Evolutionary conservation across 2,329 filamentous ascomycete genomes (phyloP).

Genomic region (Aspergillus flavus): DNA sequence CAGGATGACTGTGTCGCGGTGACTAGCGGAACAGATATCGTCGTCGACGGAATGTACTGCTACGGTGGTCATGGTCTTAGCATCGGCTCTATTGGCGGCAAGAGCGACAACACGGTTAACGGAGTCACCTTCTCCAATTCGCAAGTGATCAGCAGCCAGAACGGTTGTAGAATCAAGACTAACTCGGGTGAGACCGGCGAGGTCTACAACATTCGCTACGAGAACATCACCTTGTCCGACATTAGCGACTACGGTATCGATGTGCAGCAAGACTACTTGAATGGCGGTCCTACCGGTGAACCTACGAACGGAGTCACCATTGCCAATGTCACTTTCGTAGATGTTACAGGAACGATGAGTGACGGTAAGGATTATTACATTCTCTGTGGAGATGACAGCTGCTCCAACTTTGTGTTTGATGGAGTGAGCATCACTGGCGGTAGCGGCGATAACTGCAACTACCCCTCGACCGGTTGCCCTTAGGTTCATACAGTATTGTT

Average conservation of each 20-base stretch:
- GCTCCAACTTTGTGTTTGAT: slow-evolving; percentile 52
- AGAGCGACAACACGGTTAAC: slow-evolving; percentile 56
- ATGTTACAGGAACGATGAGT: slow-evolving; percentile 30
- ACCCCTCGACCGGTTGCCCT: background rate
- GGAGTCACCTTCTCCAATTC: slow-evolving; percentile 54
- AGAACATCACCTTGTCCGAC: slow-evolving; percentile 52
- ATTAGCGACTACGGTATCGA: slow-evolving; percentile 56
- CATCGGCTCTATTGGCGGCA: slow-evolving; percentile 47
- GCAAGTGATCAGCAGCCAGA: slow-evolving; percentile 49
- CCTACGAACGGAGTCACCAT: slow-evolving; percentile 43
- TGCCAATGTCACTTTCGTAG: slow-evolving; percentile 37
- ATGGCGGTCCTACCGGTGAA: slow-evolving; percentile 43
- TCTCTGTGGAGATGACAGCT: slow-evolving; percentile 55
- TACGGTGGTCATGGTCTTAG: slow-evolving; percentile 39
- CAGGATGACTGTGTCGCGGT: slow-evolving; percentile 45
- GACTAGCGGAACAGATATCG: slow-evolving; percentile 32
- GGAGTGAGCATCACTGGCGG: slow-evolving; percentile 56
- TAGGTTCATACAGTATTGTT: background rate
- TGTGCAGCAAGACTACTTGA: slow-evolving; percentile 57
- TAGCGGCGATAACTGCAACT: slow-evolving; percentile 41
- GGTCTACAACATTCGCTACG: slow-evolving; percentile 56
- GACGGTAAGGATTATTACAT: slow-evolving; percentile 52
- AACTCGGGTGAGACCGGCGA: slow-evolving; percentile 55
- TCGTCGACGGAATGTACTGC: slow-evolving; percentile 37
- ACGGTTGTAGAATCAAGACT: slow-evolving; percentile 50